Percentiles rank a stretch among this genome's conserved stretches.
These are phyloP conservation scores for Fusarium buharicum DNA, from an alignment of 2,329 filamentous ascomycete genomes.

Conservation along the genomic window DNA sequence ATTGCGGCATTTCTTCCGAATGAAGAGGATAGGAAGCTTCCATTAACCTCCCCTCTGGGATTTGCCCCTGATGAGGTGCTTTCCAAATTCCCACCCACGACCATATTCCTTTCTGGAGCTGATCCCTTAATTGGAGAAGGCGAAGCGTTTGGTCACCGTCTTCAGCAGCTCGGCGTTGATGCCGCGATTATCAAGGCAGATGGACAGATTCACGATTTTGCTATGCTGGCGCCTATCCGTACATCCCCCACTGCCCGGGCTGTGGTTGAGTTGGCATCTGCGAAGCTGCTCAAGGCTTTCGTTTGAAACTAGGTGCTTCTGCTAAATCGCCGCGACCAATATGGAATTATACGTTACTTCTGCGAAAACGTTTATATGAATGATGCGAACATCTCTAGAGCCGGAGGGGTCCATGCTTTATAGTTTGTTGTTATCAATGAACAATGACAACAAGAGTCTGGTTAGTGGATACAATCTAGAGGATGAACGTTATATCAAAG, in stretches of 20 bases:
- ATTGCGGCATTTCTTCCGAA: conserved; percentile 12
- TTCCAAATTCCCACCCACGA: conserved; percentile 15
- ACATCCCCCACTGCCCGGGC: conserved; percentile 15
- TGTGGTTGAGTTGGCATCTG: conserved; percentile 21
- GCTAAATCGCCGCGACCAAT: no score
- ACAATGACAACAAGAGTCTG: no score
- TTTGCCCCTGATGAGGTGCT: conserved; percentile 14
- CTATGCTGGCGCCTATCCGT: conserved; percentile 8
- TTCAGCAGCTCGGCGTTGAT: conserved; percentile 15
- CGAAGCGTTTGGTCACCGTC: conserved; percentile 18
- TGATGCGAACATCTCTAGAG: no score
- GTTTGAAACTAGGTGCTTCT: no score
- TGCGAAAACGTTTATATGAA: no score
- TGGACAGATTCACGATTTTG: conserved; percentile 28
- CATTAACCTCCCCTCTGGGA: conserved; percentile 19
- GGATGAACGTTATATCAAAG: no score
- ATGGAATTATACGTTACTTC: no score
- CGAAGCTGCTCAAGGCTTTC: conserved; percentile 9
- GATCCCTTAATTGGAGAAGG: conserved; percentile 23
- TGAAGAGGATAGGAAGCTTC: conserved; percentile 12
- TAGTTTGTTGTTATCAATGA: no score
- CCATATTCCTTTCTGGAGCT: conserved; percentile 13
- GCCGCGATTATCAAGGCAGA: conserved; percentile 16
- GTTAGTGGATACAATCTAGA: no score
- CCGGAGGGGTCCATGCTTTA: no score